Evolutionary conservation across 192 early-diverging fungal genomes (phyloP).

Genomic region (Backusella australiensis): DNA sequence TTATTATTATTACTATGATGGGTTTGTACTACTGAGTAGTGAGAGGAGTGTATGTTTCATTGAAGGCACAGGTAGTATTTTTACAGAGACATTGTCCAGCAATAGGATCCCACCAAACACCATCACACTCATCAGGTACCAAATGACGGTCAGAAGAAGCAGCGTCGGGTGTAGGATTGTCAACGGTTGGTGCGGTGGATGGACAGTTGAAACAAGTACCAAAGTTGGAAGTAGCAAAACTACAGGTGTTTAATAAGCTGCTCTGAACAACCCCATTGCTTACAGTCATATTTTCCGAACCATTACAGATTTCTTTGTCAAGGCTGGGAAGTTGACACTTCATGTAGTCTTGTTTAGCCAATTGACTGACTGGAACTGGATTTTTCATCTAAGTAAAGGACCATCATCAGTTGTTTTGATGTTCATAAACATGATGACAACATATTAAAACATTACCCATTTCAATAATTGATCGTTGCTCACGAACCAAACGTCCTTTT

Average conservation of each 20-base stretch:
- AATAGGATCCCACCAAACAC: constrained; percentile 69
- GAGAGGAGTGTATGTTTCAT: constrained; percentile 38
- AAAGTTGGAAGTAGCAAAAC: constrained; percentile 43
- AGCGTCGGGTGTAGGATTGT: constrained; percentile 42
- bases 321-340: constrained; percentile 51
- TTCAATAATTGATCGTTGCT: constrained; percentile 63
- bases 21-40: not conserved
- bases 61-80: constrained; percentile 50
- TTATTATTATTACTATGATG: not conserved
- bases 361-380: constrained; percentile 62
- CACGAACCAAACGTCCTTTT: constrained; percentile 70
- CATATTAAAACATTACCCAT: constrained; percentile 38
- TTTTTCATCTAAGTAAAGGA: constrained; percentile 56
- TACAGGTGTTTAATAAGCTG: constrained; percentile 40
- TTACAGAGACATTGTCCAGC: constrained; percentile 58
- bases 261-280: constrained; percentile 30
- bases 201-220: constrained; percentile 59
- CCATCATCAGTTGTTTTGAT: not conserved
- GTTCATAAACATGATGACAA: not conserved
- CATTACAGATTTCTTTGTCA: constrained; percentile 69
- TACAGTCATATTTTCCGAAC: constrained; percentile 44
- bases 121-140: constrained; percentile 58
- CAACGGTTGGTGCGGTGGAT: constrained; percentile 28
- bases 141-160: constrained; percentile 34
- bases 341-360: constrained; percentile 66